Base-by-base conservation (phyloP, 2,329 filamentous ascomycete species). In the Aspergillus ustus region DNA sequence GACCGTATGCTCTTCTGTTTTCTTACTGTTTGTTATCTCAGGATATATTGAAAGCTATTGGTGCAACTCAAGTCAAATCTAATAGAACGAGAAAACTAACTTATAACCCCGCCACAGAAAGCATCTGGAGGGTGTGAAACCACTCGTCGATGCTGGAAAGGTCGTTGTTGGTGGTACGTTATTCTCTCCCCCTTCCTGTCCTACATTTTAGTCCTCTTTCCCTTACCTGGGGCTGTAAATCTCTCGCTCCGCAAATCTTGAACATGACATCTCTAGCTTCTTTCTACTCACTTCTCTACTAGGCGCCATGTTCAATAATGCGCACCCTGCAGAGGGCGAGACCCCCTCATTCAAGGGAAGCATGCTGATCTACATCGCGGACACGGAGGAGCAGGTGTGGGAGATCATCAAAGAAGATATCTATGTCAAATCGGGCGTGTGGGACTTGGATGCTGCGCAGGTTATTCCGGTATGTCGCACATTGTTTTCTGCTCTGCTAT, bases 391-490 rank as follows among this genome's bases (percentile, higher is more conserved):
- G 66, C 89, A 92, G 73, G 86, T 91, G 2, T 74, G 89, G 45
- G 84, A 89, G 68, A 72, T 84, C 55, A 74, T 97, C 51, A 85
- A 85, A 75, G 83, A 85, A 52, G 93, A 97, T 78, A 80, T 93
- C 9, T 97, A 96, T 78, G 81, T 83, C 9, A 83, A 79, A 63
- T 82, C 77, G 48, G 91, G 88, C 0, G 92, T 96, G 8, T 97
- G 93, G 93, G 91, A 97, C 80, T 73, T 90, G 61, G 85, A 88
- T 40, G 90, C 90, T 69, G 86, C 74, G 65, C 69, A 79, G 70
- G 75, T 81, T 61, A 75, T 74, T 69, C 72, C 73, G 61, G 75
- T 77, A 69, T 58, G 73, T 74, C 48, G 25, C 25, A 25, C 25
- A 4, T 13, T 25, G 40, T 19, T 44, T 45, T n/a, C n/a, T 52